phyloP scores from a whole-genome alignment of 202 grass and related monocot species.

The Thinopyrum obtusiflorum region DNA sequence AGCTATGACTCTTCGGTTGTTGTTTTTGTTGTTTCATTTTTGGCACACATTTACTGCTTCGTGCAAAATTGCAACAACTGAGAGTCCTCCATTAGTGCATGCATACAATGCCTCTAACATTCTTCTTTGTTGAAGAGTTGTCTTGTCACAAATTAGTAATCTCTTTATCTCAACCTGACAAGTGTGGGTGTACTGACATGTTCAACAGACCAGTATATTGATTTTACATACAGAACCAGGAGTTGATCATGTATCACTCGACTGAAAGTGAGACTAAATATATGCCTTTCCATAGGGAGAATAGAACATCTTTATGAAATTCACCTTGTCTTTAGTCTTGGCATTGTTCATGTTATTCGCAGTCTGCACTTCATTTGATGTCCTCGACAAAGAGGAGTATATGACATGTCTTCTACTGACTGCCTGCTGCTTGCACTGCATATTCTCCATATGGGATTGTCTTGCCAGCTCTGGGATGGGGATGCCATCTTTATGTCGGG shows the following conservation, averaged over 20 bases:
- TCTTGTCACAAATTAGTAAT: constrained; percentile 44
- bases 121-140: constrained; percentile 48
- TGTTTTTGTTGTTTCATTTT: constrained; percentile 79
- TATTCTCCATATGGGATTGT: too few species aligned
- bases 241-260: not conserved
- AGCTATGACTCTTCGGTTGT: constrained; percentile 55
- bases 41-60: constrained; percentile 28
- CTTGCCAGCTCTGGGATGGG: too few species aligned
- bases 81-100: constrained; percentile 42
- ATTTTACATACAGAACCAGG: constrained; percentile 20
- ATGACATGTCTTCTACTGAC: too few species aligned
- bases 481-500: too few species aligned
- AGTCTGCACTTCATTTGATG: too few species aligned
- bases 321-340: constrained; percentile 31
- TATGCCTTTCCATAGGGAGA: not conserved
- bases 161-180: constrained; percentile 21
- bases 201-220: constrained; percentile 10
- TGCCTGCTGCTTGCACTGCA: too few species aligned
- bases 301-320: constrained; percentile 22
- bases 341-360: too few species aligned
- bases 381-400: too few species aligned
- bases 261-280: constrained; percentile 32
- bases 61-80: too few species aligned
- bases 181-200: constrained; percentile 23
- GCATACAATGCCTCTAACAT: constrained; percentile 37